Conservation (phyloP, 1,284 basidiomycete genomes). For the Phaffia rhodozyma region DNA sequence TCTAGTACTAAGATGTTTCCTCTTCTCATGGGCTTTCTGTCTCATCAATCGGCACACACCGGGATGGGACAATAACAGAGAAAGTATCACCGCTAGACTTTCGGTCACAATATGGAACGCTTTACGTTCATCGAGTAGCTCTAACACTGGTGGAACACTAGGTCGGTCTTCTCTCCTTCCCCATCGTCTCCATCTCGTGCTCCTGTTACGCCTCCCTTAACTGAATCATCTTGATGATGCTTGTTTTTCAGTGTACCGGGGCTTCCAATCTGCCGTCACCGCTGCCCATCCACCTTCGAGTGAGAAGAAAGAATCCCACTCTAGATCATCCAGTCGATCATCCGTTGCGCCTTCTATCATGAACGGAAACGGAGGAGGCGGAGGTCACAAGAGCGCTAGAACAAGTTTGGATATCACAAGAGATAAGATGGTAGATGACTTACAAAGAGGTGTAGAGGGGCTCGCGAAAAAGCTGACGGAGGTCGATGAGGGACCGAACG, state of each 20-base stretch:
- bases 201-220: neutral
- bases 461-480: neutral
- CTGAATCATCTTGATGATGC: neutral
- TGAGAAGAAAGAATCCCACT: neutral
- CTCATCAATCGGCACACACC: neutral
- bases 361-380: neutral
- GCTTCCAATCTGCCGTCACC: constrained; percentile 33
- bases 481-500: neutral
- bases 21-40: constrained; percentile 3
- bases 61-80: neutral
- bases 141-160: constrained; percentile 33
- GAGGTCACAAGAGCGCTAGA: neutral
- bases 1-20: neutral
- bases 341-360: neutral
- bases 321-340: neutral
- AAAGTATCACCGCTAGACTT: constrained; percentile 29
- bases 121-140: constrained; percentile 22
- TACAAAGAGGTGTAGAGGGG: neutral
- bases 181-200: too few relatives aligned
- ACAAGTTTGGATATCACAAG: neutral
- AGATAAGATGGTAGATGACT: neutral
- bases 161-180: neutral
- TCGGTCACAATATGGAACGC: constrained; percentile 33
- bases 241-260: constrained; percentile 33
- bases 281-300: constrained; percentile 20